Percentiles rank a stretch among this genome's conserved stretches.
These are phyloP conservation scores for Trichoderma asperelloides DNA, from an alignment of 495 filamentous ascomycete species.

Conservation along the genomic window DNA sequence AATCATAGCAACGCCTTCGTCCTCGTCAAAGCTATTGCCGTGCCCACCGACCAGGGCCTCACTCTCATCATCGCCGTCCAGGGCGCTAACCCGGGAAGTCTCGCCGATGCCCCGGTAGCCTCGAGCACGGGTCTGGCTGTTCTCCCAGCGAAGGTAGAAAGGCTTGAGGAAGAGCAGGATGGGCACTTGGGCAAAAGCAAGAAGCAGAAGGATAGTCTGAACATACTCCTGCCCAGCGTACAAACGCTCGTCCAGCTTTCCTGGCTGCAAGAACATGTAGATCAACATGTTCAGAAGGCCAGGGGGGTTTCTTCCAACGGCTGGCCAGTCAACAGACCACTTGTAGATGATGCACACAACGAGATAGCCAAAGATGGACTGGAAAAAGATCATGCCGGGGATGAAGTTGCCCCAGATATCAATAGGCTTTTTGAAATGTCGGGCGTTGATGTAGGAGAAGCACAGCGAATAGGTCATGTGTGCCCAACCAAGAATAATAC, in stretches of 20 bases:
- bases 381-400: constrained; percentile 98
- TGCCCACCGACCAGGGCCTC: constrained; percentile 33
- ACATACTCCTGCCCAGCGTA: constrained; percentile 68
- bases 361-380: constrained; percentile 96
- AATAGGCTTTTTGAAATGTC: constrained; percentile 85
- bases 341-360: constrained; percentile 93
- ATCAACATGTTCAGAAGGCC: constrained; percentile 97
- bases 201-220: constrained; percentile 69
- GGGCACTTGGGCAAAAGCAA: constrained; percentile 81
- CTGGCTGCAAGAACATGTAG: constrained; percentile 95
- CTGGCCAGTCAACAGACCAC: constrained; percentile 85
- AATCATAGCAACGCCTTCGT: constrained; percentile 86
- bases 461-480: constrained; percentile 98
- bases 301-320: constrained; percentile 56
- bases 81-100: constrained; percentile 71
- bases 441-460: constrained; percentile 85
- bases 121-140: constrained; percentile 76
- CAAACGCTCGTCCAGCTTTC: constrained; percentile 56
- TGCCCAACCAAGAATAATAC: constrained; percentile 88
- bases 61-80: constrained; percentile 74
- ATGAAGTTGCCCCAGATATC: constrained; percentile 97
- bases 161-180: constrained; percentile 92
- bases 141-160: constrained; percentile 82
- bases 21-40: constrained; percentile 57
- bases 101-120: constrained; percentile 93